Evolutionary conservation across 23 red algal genomes (phyloP).

Genomic region (Agarophyton chilense): DNA sequence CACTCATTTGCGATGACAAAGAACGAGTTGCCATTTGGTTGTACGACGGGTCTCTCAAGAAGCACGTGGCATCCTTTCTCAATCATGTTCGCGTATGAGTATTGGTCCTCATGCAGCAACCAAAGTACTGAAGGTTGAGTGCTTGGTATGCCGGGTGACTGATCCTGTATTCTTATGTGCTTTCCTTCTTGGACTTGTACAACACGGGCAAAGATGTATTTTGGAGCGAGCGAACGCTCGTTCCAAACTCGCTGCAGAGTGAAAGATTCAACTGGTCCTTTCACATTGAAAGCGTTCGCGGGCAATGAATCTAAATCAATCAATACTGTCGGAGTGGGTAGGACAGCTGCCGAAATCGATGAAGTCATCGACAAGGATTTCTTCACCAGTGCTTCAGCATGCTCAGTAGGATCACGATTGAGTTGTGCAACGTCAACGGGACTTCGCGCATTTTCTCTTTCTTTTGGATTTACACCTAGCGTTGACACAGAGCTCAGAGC

Average conservation of each 20-base stretch:
- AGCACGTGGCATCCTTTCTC: conserved; percentile 29
- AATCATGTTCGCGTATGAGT: neutral
- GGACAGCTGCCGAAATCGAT: neutral
- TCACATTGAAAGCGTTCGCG: neutral
- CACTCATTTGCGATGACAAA: conserved; percentile 1
- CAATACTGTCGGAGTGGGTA: conserved; percentile 25
- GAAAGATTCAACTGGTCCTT: conserved; percentile 27
- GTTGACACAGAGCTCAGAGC: neutral
- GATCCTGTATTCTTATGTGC: conserved; percentile 22
- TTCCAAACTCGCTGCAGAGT: conserved; percentile 54
- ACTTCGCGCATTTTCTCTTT: neutral
- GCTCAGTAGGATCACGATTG: neutral
- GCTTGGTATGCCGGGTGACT: neutral
- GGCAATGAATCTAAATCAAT: conserved; percentile 31
- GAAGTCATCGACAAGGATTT: neutral
- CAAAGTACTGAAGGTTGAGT: conserved; percentile 41
- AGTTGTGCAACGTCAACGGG: conserved; percentile 35
- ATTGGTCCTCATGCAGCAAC: conserved; percentile 16
- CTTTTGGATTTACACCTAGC: neutral
- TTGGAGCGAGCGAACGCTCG: conserved; percentile 28
- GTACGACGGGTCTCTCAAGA: conserved; percentile 5
- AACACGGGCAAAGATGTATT: conserved; percentile 31
- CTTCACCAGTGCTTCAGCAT: conserved; percentile 3
- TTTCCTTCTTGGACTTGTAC: neutral
- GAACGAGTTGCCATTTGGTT: conserved; percentile 39